phyloP scores from a whole-genome alignment of 352 stramenopile species.

The Globisporangium parvum region DNA sequence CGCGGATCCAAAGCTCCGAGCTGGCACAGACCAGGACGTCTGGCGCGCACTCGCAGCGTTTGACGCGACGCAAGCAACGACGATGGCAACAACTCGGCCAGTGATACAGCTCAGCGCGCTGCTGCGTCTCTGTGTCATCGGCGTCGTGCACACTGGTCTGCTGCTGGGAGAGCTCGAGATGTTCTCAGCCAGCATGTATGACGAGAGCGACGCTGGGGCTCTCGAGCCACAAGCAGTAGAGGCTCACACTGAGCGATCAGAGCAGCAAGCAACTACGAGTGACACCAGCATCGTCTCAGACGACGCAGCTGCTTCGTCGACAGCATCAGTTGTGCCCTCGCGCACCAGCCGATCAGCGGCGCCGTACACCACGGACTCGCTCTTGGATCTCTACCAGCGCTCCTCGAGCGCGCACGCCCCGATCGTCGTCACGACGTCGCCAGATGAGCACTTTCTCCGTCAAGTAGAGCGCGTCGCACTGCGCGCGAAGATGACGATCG shows the following conservation, averaged over 20 bases:
- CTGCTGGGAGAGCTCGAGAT: constrained; percentile 27
- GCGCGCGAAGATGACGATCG: constrained; percentile 26
- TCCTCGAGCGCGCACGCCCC: constrained; percentile 32
- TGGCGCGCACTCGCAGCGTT: constrained; percentile 20
- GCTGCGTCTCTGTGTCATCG: constrained; percentile 21
- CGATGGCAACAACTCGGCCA: neutral
- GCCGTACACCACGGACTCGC: neutral
- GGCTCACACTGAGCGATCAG: no score
- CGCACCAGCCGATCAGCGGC: neutral
- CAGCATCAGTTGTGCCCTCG: neutral
- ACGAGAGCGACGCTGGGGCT: no score
- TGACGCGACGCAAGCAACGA: constrained; percentile 1
- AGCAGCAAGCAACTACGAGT: neutral
- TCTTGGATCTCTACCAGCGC: constrained; percentile 24
- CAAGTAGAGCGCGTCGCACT: constrained; percentile 25
- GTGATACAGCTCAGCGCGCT: constrained; percentile 7
- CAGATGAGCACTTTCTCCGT: constrained; percentile 30
- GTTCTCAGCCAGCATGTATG: constrained; percentile 6
- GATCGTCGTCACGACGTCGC: constrained; percentile 21
- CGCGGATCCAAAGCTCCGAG: constrained; percentile 9
- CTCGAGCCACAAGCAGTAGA: no score
- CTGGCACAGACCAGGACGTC: neutral
- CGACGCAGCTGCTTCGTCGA: neutral
- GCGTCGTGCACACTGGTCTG: constrained; percentile 16
- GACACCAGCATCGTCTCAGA: neutral